These are phyloP conservation scores for Thalassiosira exigua DNA, from an alignment of 352 stramenopile genomes.

Conservation along the genomic window DNA sequence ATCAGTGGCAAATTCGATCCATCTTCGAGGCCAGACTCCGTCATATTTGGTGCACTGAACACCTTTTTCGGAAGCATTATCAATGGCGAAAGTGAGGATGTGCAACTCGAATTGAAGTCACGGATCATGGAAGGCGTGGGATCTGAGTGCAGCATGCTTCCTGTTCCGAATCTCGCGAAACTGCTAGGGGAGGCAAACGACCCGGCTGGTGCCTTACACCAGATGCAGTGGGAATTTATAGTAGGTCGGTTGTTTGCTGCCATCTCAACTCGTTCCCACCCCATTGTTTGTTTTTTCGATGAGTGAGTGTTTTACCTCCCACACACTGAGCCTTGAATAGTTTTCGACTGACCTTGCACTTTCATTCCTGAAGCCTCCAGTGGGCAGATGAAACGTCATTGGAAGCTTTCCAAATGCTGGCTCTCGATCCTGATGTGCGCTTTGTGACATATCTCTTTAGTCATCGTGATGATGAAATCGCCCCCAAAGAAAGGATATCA, in stretches of 20 bases:
- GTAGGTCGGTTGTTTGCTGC: background rate
- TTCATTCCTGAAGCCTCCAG: background rate
- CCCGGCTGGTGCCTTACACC: background rate
- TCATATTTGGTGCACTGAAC: conserved; percentile 22
- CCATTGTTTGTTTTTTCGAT: conserved; percentile 23
- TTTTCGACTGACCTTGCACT: background rate
- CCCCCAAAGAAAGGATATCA: background rate
- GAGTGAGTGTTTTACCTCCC: conserved; percentile 11
- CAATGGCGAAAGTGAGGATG: background rate
- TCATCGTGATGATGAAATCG: conserved; percentile 23
- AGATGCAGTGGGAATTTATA: conserved; percentile 7
- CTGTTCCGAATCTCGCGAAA: conserved; percentile 12
- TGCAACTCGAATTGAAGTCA: background rate
- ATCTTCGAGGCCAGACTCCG: background rate
- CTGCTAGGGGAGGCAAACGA: background rate
- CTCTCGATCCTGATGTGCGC: conserved; percentile 9
- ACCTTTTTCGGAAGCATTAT: conserved; percentile 19
- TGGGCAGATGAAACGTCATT: conserved; percentile 14
- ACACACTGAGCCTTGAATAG: background rate
- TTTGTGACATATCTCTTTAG: conserved; percentile 7
- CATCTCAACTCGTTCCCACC: conserved; percentile 9
- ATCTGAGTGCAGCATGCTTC: conserved; percentile 11
- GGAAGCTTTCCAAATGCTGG: conserved; percentile 9
- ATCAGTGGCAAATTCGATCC: conserved; percentile 32
- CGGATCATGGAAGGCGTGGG: conserved; percentile 5